phyloP scores from a whole-genome alignment of 805 yeast genomes.

The Cyberlindnera bimundalis region DNA sequence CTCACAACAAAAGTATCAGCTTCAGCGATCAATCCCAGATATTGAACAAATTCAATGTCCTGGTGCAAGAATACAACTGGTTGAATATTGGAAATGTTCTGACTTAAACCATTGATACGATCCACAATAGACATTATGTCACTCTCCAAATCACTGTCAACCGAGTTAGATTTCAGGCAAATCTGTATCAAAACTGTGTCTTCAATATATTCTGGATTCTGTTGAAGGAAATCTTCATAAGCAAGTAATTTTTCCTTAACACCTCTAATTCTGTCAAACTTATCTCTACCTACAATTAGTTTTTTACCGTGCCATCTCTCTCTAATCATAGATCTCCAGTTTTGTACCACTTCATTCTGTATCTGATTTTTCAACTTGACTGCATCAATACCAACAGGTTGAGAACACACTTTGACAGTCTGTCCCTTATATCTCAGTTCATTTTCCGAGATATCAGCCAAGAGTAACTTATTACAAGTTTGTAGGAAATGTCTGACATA shows the following conservation, averaged over 20 bases:
- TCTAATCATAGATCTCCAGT: slow-evolving; percentile 68
- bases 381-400: slow-evolving; percentile 81
- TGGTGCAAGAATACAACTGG: slow-evolving; percentile 88
- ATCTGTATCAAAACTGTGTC: slow-evolving; percentile 79
- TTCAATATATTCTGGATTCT: slow-evolving; percentile 68
- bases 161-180: slow-evolving; percentile 51
- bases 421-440: slow-evolving; percentile 57
- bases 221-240: slow-evolving; percentile 70
- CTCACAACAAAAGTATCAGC: slow-evolving; percentile 88
- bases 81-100: slow-evolving; percentile 66
- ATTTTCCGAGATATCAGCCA: slow-evolving; percentile 76
- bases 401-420: slow-evolving; percentile 51
- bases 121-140: slow-evolving; percentile 77
- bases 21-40: slow-evolving; percentile 78
- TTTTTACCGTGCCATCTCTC: slow-evolving; percentile 73
- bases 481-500: slow-evolving; percentile 92
- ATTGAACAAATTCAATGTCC: slow-evolving; percentile 86
- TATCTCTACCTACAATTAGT: slow-evolving; percentile 83
- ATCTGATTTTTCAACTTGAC: slow-evolving; percentile 46
- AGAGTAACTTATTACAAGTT: slow-evolving; percentile 77
- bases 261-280: slow-evolving; percentile 84
- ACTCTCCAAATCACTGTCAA: slow-evolving; percentile 61
- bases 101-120: slow-evolving; percentile 75
- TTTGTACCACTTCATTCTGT: slow-evolving; percentile 43
- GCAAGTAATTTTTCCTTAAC: slow-evolving; percentile 84